Evolutionary conservation across 345 rosid genomes (phyloP).

Genomic region (Arabidopsis thaliana): DNA sequence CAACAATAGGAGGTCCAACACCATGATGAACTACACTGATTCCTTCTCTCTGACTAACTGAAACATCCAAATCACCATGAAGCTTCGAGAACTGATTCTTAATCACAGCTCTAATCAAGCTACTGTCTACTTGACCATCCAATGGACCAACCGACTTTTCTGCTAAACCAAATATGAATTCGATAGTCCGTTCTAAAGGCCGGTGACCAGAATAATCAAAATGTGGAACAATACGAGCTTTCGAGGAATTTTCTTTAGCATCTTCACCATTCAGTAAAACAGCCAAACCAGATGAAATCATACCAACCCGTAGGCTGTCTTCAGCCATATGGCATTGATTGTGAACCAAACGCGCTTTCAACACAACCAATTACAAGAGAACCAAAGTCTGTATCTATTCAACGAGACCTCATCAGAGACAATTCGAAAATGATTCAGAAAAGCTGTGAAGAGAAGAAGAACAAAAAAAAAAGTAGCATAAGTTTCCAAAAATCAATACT

Average conservation of each 20-base stretch:
- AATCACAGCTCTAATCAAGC: constrained; percentile 54
- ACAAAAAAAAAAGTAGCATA: background rate
- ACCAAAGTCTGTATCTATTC: background rate
- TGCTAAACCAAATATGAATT: constrained; percentile 71
- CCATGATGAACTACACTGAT: constrained; percentile 57
- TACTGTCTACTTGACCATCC: constrained; percentile 54
- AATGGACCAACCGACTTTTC: constrained; percentile 63
- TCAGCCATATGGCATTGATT: constrained; percentile 72
- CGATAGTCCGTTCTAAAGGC: constrained; percentile 80
- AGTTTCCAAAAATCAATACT: background rate
- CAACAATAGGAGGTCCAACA: constrained; percentile 54
- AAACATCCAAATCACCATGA: constrained; percentile 32
- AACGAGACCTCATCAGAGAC: constrained; percentile 15
- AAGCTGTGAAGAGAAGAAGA: constrained; percentile 27
- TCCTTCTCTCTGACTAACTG: constrained; percentile 58
- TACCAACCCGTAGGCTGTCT: constrained; percentile 64
- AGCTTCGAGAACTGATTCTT: constrained; percentile 57
- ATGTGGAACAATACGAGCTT: constrained; percentile 67
- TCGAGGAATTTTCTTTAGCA: constrained; percentile 56
- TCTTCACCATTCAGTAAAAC: constrained; percentile 71
- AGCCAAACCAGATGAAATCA: constrained; percentile 89
- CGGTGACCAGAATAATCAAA: constrained; percentile 79
- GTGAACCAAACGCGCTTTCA: constrained; percentile 21
- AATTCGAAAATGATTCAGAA: constrained; percentile 6
- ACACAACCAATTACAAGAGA: constrained; percentile 30